Conservation (phyloP, 345 rosid species). For the Citrus sp. region DNA sequence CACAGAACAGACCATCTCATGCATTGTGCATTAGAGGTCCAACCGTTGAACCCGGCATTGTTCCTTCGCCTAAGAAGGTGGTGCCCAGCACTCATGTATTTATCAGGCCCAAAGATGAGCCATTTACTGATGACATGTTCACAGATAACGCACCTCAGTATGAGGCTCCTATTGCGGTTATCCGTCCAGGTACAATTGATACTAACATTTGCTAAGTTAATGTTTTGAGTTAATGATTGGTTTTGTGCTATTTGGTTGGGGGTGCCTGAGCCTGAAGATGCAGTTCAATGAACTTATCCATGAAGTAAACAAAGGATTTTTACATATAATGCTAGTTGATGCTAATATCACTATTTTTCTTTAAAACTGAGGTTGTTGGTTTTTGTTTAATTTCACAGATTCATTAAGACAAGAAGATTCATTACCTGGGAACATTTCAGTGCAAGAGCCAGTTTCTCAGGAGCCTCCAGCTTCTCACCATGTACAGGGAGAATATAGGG, state of each 20-base stretch:
- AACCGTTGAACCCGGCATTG: constrained; percentile 9
- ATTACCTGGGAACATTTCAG: constrained; percentile 21
- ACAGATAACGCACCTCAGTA: constrained; percentile 31
- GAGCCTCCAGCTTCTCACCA: constrained; percentile 20
- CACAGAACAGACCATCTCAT: constrained; percentile 24
- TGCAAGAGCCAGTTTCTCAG: constrained; percentile 27
- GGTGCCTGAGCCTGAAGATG: neutral
- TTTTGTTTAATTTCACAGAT: constrained; percentile 29
- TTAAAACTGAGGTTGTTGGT: neutral
- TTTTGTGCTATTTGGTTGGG: neutral
- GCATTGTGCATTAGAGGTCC: constrained; percentile 28
- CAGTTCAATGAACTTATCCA: neutral
- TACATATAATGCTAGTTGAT: neutral
- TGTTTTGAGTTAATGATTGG: neutral
- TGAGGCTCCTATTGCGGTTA: constrained; percentile 45
- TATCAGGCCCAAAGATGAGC: constrained; percentile 58
- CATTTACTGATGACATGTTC: constrained; percentile 38
- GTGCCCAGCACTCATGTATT: constrained; percentile 14
- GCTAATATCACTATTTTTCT: neutral
- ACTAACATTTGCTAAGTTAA: neutral
- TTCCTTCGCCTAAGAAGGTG: constrained; percentile 8
- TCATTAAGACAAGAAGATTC: constrained; percentile 21
- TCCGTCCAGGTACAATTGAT: constrained; percentile 46
- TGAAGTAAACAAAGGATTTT: neutral
- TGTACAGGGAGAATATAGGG: constrained; percentile 20